phyloP scores from a whole-genome alignment of 2,329 filamentous ascomycete species.

The Uncinocarpus reesii region DNA sequence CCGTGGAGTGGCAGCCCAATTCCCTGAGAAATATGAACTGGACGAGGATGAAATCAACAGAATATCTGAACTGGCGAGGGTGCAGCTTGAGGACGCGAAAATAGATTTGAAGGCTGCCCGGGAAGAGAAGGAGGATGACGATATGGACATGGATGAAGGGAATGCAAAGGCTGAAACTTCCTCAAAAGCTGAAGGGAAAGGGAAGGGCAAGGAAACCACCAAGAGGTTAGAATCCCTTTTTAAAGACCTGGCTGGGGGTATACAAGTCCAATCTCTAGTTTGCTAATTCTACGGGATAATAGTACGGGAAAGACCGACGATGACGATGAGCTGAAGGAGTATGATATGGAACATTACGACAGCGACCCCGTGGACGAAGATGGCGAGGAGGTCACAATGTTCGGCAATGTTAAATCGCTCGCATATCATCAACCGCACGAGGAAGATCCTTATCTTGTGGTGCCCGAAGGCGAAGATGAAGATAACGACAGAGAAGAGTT shows the following conservation, averaged over 20 bases:
- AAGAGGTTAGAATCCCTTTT: constrained; percentile 15
- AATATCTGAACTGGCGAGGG: constrained; percentile 62
- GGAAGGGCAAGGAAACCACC: constrained; percentile 17
- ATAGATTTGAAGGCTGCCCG: constrained; percentile 69
- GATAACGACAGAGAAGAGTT: constrained; percentile 85
- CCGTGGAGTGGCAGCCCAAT: constrained; percentile 64
- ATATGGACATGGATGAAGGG: constrained; percentile 29
- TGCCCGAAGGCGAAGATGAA: constrained; percentile 56
- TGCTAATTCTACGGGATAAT: background rate
- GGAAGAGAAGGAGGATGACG: constrained; percentile 28
- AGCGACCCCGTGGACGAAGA: constrained; percentile 61
- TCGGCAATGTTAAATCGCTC: constrained; percentile 86
- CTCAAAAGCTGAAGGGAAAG: constrained; percentile 20
- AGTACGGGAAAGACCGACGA: constrained; percentile 37
- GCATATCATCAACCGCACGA: constrained; percentile 91
- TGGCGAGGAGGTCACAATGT: constrained; percentile 72
- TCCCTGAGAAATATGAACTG: constrained; percentile 63
- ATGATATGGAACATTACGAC: constrained; percentile 92
- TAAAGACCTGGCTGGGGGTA: too few relatives aligned
- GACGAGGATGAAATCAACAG: constrained; percentile 66
- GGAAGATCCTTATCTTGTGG: constrained; percentile 91
- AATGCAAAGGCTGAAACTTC: constrained; percentile 20
- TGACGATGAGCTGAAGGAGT: constrained; percentile 89
- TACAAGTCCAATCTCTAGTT: background rate
- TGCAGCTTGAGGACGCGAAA: constrained; percentile 84